Evolutionary conservation across 1,284 basidiomycete species (phyloP).

Genomic region (Tilletia horrida): DNA sequence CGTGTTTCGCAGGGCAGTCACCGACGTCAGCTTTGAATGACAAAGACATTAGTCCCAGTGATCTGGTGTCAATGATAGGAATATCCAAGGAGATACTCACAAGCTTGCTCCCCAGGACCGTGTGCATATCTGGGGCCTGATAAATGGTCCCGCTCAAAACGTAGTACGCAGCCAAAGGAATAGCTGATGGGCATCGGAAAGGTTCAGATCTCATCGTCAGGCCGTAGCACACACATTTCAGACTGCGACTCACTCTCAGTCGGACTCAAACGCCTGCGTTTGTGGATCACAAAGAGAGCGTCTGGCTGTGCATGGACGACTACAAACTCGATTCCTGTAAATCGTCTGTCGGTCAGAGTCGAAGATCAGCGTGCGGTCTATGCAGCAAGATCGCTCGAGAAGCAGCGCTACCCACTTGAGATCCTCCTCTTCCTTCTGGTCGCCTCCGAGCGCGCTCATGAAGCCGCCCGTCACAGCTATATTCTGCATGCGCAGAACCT

Average conservation of each 20-base stretch:
- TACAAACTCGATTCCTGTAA: slow-evolving; percentile 47
- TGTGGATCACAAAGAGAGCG: slow-evolving; percentile 44
- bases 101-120: slow-evolving; percentile 37
- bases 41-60: background rate
- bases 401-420: slow-evolving; percentile 21
- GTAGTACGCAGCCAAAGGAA: slow-evolving; percentile 43
- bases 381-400: background rate
- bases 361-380: background rate
- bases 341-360: slow-evolving; percentile 22
- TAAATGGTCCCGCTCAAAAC: slow-evolving; percentile 46
- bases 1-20: slow-evolving; percentile 32
- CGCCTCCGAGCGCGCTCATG: slow-evolving; percentile 21
- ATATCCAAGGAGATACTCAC: slow-evolving; percentile 28
- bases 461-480: slow-evolving; percentile 28
- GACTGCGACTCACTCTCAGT: slow-evolving; percentile 17
- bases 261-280: slow-evolving; percentile 33
- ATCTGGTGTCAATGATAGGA: background rate
- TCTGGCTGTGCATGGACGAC: slow-evolving; percentile 35
- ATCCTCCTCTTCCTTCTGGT: slow-evolving; percentile 31
- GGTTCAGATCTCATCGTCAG: background rate
- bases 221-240: background rate
- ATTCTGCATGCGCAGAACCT: slow-evolving; percentile 53
- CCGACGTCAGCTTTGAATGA: slow-evolving; percentile 36
- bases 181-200: slow-evolving; percentile 20
- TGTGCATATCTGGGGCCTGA: slow-evolving; percentile 49